Evolutionary conservation across 2,329 filamentous ascomycete genomes (phyloP).

Genomic region (Fonsecaea monophora): DNA sequence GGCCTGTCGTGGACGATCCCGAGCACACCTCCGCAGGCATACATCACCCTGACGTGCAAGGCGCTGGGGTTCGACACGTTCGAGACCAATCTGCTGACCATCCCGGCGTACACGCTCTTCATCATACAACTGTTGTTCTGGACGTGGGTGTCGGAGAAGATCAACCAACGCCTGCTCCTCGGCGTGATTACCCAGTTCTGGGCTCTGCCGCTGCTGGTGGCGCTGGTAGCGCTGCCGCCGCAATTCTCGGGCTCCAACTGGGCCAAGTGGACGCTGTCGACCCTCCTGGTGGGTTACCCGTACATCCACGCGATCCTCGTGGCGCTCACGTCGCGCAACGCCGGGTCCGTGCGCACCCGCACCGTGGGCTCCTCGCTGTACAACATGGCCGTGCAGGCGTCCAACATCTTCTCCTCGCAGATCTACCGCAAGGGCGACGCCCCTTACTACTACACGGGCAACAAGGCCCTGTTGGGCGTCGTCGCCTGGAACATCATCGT

Average conservation of each 20-base stretch:
- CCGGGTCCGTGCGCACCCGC: constrained; percentile 66
- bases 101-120: constrained; percentile 64
- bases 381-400: constrained; percentile 55
- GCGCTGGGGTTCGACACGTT: constrained; percentile 66
- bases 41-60: constrained; percentile 66
- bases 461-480: constrained; percentile 59
- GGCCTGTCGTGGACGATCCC: constrained; percentile 64
- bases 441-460: constrained; percentile 60
- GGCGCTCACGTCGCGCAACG: constrained; percentile 67
- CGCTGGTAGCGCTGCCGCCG: constrained; percentile 61
- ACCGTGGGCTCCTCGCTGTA: constrained; percentile 65
- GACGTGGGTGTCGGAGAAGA: constrained; percentile 59
- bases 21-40: constrained; percentile 56
- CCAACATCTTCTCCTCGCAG: constrained; percentile 52
- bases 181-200: constrained; percentile 62
- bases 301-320: constrained; percentile 67
- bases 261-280: constrained; percentile 60
- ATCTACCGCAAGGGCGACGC: constrained; percentile 64
- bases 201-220: constrained; percentile 65
- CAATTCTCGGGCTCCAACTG: constrained; percentile 56
- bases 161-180: constrained; percentile 57
- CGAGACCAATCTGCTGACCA: constrained; percentile 68
- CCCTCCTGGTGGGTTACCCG: constrained; percentile 60
- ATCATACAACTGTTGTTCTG: constrained; percentile 63
- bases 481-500: constrained; percentile 57